Evolutionary conservation across 257 asterid genomes (phyloP), one percentile per base, ranked within the genome.

Genomic region (Capsicum chinense): DNA sequence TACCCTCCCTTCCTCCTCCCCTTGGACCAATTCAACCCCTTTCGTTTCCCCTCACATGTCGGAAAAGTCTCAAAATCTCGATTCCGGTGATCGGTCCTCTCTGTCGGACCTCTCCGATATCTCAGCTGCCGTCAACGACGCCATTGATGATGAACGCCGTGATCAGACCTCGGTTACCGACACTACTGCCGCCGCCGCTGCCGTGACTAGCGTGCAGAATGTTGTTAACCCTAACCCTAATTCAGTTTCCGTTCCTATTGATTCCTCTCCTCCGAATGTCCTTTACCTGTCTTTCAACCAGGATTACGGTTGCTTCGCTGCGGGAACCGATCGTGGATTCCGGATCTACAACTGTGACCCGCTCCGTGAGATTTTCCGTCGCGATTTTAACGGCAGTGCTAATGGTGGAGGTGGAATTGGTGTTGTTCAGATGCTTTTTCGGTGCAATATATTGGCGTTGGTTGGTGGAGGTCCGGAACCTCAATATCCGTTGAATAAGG

Each of bases 211-310:
- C 50, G 33, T 48, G 56, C 74, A 68, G 19, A 84, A 82, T 82
- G 79, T 89, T 82, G 79, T 89, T 44, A 82, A 82, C 78, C 83
- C 87, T 10, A 81, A 87, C 48, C 83, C 90, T 35, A 82, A 79
- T 56, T 62, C 86, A 35, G 12, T 71, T 11, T 69, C 89, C 73
- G 89, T 85, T 47, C 76, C 84, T 47, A 26, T 79, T 64, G 89
- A 87, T 70, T 79, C 80, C 0, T 59, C 82, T 67, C 85, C 71
- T 5, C 88, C 90, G 10, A 62, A 82, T 83, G 91, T 95, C 79
- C 97, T 95, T 47, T 98, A 95, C 84, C 91, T 93, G 50, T 93
- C 98, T 0, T 97, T 94, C 92, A 96, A 96, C 87, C 99, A 96
- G 87, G 98, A 96, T 85, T 90, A 93, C 70, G 93, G 95, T 7